Evolutionary conservation across 23 red algal genomes (phyloP), one percentile per base, ranked within the genome.

Genomic region (Gracilaria domingensis): DNA sequence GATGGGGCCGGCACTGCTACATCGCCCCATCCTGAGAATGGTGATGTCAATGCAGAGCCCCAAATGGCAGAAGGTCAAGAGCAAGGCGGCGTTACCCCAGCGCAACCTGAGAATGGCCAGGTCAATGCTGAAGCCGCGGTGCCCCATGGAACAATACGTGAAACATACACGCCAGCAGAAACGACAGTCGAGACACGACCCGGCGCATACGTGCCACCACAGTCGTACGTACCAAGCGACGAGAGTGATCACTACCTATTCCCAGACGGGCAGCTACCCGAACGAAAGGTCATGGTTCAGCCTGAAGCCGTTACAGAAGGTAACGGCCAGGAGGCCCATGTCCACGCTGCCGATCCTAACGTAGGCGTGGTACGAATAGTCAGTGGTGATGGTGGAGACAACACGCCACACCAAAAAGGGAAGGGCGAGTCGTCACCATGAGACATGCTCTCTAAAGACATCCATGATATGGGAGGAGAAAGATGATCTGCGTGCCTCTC

Each of bases 181-280:
- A 1, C 23, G 21, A 1, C 67, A n/a, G 35, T 1, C 24, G 35
- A 44, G 21, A 8, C 26, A 44, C 50, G 80, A 24, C 80, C 80
- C 17, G 18, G 66, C 11, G 80, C 53, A 21, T 83, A 83, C 55
- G 28, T 38, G 18, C 80, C 56, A 17, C 80, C 80, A 23, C 60
- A 59, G 26, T 14, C 37, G 2, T 83, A 83, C 56, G 42, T 39
- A 26, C 56, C 80, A 36, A 44, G 20, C 39, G 12, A 62, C 23
- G 80, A 83, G 55, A 65, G 21, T 33, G 80, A 83, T 25, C 45
- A 83, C 28, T n/a, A 59, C 33, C 24, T 73, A 0, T 73, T 73
- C 38, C 35, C 67, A 40, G 67, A 73, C 3, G 67, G 36, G 44
- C 67, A 73, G 67, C 42, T 73, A 35, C 67, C 67, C 16, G 35